Conservation (phyloP, 306 rosid genomes). For the Nissolia schottii region DNA sequence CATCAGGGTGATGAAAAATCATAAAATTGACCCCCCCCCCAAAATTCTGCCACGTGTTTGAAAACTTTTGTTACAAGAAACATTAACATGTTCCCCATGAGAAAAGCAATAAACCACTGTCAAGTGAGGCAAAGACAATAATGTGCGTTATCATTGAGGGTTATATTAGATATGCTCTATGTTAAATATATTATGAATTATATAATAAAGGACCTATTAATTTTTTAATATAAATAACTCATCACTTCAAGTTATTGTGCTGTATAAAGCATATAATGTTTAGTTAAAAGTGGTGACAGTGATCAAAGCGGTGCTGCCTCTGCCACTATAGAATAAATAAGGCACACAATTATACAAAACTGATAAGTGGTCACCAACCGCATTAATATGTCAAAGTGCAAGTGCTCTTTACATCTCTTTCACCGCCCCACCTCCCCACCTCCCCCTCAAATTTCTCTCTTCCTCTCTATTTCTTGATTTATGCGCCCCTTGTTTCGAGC, state of each 20-base stretch:
- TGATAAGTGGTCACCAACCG: background rate
- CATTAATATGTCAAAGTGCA: conserved; percentile 4
- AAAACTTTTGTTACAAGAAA: too few relatives aligned
- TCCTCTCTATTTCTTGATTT: background rate
- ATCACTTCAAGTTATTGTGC: too few relatives aligned
- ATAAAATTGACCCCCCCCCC: conserved; percentile 1
- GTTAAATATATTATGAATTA: too few relatives aligned
- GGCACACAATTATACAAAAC: conserved; percentile 35
- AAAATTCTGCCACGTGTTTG: background rate
- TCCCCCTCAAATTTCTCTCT: background rate
- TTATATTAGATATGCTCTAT: too few relatives aligned
- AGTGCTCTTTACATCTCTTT: background rate
- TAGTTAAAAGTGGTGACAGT: background rate
- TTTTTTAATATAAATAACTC: too few relatives aligned
- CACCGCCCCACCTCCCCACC: too few relatives aligned
- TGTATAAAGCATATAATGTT: background rate
- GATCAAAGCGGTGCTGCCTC: conserved; percentile 17
- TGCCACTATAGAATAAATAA: conserved; percentile 16
- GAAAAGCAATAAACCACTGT: background rate
- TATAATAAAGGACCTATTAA: too few relatives aligned
- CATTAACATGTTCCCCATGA: background rate
- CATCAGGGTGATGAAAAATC: background rate
- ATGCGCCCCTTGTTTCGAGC: background rate
- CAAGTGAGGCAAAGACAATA: background rate
- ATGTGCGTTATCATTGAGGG: too few relatives aligned